A percentile compares a stretch with the other conserved stretches of the same genome.
Conservation (phyloP, 495 filamentous ascomycete species). For the Penicillium odoratum region DNA sequence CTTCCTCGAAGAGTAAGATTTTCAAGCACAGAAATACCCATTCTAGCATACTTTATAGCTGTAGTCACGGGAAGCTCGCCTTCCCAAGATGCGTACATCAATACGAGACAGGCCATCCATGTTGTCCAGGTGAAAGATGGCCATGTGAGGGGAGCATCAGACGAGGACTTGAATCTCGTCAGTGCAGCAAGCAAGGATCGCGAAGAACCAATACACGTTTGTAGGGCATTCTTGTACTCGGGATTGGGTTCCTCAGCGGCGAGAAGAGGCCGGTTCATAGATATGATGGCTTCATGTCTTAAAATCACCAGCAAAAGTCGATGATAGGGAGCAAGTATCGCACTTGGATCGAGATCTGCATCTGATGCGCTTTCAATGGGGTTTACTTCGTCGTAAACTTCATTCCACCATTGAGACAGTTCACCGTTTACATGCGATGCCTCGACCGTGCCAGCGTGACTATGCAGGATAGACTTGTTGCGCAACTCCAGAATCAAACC, state of each 20-base stretch:
- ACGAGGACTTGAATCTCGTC: conserved; percentile 27
- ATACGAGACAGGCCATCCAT: conserved; percentile 51
- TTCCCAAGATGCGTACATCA: conserved; percentile 48
- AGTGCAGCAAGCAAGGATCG: conserved; percentile 39
- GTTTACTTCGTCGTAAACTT: conserved; percentile 46
- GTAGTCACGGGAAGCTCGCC: conserved; percentile 31
- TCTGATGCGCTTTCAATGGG: conserved; percentile 25
- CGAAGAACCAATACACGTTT: conserved; percentile 46
- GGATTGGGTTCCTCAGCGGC: conserved; percentile 35
- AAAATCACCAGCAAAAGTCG: conserved; percentile 37
- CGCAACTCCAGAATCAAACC: conserved; percentile 46
- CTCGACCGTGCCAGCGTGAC: conserved; percentile 33
- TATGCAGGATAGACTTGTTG: conserved; percentile 47
- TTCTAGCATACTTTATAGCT: conserved; percentile 37
- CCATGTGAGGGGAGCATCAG: conserved; percentile 36
- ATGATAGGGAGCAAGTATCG: conserved; percentile 32
- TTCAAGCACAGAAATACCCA: conserved; percentile 34
- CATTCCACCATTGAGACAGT: conserved; percentile 48
- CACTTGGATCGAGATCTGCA: background rate
- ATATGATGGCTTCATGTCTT: conserved; percentile 46
- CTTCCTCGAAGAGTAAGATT: conserved; percentile 37
- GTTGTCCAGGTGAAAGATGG: conserved; percentile 50
- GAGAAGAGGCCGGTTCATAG: conserved; percentile 45
- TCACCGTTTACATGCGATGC: conserved; percentile 40
- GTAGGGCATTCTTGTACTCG: conserved; percentile 44